Conservation (phyloP, 805 yeast species). For the Jamesozyma piceae region DNA sequence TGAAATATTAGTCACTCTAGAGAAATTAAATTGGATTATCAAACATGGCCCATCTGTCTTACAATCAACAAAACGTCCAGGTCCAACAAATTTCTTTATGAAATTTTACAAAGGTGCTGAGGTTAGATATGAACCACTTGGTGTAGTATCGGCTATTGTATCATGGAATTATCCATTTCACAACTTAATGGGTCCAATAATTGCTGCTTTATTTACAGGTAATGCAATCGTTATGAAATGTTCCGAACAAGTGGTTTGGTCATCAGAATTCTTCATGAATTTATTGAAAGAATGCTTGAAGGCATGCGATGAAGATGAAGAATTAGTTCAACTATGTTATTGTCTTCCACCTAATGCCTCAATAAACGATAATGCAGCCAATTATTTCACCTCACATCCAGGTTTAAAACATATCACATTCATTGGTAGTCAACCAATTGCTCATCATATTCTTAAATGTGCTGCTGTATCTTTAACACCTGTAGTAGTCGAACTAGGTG, state of each 20-base stretch:
- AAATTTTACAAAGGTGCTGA: slow-evolving; percentile 80
- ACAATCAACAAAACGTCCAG: slow-evolving; percentile 67
- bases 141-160: slow-evolving; percentile 78
- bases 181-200: slow-evolving; percentile 83
- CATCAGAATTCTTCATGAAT: slow-evolving; percentile 67
- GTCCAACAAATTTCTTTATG: slow-evolving; percentile 79
- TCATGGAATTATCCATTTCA: slow-evolving; percentile 98
- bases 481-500: slow-evolving; percentile 92
- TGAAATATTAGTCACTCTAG: slow-evolving; percentile 89
- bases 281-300: slow-evolving; percentile 64
- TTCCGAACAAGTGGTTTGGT: slow-evolving; percentile 94
- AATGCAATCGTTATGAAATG: slow-evolving; percentile 88
- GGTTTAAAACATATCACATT: slow-evolving; percentile 83
- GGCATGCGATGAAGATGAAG: slow-evolving; percentile 67
- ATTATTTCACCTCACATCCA: slow-evolving; percentile 74
- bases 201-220: slow-evolving; percentile 84
- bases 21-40: slow-evolving; percentile 83
- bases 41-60: slow-evolving; percentile 71
- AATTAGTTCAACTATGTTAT: slow-evolving; percentile 77
- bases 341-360: slow-evolving; percentile 60
- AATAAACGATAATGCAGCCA: slow-evolving; percentile 41
- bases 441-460: slow-evolving; percentile 73
- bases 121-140: slow-evolving; percentile 85
- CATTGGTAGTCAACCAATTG: slow-evolving; percentile 92
- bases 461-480: slow-evolving; percentile 88